Base-by-base conservation (phyloP, 371 early-diverging fungal species). In the Mucor mucedo region DNA sequence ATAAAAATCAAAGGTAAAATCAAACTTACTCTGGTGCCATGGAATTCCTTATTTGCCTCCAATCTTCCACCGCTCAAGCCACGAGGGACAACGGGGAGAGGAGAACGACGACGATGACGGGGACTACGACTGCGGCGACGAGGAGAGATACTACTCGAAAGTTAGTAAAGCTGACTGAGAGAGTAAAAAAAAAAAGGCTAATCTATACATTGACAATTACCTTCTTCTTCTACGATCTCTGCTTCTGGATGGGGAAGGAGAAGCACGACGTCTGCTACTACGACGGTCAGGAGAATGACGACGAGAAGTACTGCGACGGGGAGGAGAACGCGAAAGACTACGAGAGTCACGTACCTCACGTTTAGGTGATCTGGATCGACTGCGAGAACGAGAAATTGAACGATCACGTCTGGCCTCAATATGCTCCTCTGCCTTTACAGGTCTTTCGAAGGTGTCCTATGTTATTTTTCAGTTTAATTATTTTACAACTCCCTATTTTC, bases 31-130 rank as follows among this genome's bases (percentile, higher is more conserved):
- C 82, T 70, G 14, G 78, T 78, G 38, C 82, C 82, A 58, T 81
- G 78, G 53, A 78, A 71, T 52, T 79, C 80, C 68, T 75, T 79
- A 41, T 70, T 69, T n/a, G 53, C 67, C 39, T 72, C 65, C 40
- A 66, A 66, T 39, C 69, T 65, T 35, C 35, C 35, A 35, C 35
- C 35, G 35, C 35, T 35, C 6, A 35, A 6, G 1, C 35, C 35
- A 42, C 70, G 70, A 21, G 16, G 27, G 8, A n/a, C 47, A 21
- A n/a, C 47, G 21, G 47, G 8, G 4, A 21, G 27, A 21, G 47
- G 47, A 48, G 55, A 60, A 38, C 75, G 74, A 60, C 70, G 69
- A 38, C 66, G 62, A 11, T 60, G 69, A 59, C 68, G 71, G 45
- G 70, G 71, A 45, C 75, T 71, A 42, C 73, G 80, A 41, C 70